A percentile compares a stretch with the other conserved stretches of the same genome.
phyloP scores from a whole-genome alignment of 1,139 yeast genomes.

The Candida labiduridarum region DNA sequence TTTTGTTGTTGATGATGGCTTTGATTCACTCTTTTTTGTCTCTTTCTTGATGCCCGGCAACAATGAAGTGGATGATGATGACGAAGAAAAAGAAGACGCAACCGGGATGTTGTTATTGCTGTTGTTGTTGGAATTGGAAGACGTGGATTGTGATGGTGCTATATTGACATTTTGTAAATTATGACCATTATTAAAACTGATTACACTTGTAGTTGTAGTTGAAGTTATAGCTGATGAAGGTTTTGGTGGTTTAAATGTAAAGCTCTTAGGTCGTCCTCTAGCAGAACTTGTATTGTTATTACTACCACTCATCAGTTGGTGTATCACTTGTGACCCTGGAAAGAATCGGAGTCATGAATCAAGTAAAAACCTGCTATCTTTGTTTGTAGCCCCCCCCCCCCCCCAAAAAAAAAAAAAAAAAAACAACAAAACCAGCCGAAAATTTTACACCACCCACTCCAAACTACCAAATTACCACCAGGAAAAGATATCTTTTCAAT shows the following conservation, averaged over 20 bases:
- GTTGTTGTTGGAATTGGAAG: not conserved
- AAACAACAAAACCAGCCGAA: too few species aligned
- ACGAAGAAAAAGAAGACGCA: too few species aligned
- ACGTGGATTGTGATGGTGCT: conserved; percentile 6
- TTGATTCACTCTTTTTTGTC: conserved; percentile 10
- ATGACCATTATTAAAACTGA: conserved; percentile 6
- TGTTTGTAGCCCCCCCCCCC: too few species aligned
- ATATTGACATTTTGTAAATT: conserved; percentile 2
- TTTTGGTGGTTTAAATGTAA: conserved; percentile 1
- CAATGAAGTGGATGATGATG: not conserved
- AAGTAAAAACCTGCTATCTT: too few species aligned
- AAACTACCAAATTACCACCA: too few species aligned
- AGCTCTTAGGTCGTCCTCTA: not conserved
- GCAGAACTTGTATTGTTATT: too few species aligned
- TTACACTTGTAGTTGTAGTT: conserved; percentile 13
- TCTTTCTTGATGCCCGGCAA: not conserved
- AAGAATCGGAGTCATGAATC: too few species aligned
- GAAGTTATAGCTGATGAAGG: conserved; percentile 17
- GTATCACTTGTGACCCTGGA: too few species aligned
- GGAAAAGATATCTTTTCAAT: too few species aligned
- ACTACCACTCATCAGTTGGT: too few species aligned
- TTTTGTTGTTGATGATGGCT: not conserved
- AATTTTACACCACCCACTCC: too few species aligned
- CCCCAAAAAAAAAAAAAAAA: too few species aligned
- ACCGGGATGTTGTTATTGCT: not conserved